These are phyloP conservation scores for Tubosaeta brunneosetosa DNA, from an alignment of 768 basidiomycete species.

Conservation along the genomic window DNA sequence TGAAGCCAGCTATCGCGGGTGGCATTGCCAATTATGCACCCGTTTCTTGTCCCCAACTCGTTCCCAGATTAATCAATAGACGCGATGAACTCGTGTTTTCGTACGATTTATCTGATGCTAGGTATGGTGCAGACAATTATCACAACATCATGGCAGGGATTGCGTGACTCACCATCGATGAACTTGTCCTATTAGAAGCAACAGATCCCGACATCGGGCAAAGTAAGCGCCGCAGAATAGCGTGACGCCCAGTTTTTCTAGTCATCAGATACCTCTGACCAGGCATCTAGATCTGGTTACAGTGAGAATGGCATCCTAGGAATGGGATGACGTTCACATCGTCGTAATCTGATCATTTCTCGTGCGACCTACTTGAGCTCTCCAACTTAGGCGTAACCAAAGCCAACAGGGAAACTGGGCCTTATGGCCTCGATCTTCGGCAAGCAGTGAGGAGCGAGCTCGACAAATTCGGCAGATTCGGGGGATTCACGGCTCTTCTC, in stretches of 20 bases:
- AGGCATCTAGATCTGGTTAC: constrained; percentile 73
- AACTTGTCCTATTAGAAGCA: constrained; percentile 43
- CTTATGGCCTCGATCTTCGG: constrained; percentile 87
- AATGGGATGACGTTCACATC: constrained; percentile 39
- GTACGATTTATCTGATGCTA: constrained; percentile 24
- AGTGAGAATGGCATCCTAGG: constrained; percentile 88
- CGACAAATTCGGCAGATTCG: constrained; percentile 50
- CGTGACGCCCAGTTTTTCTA: constrained; percentile 52
- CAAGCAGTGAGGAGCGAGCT: constrained; percentile 28
- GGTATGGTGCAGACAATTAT: constrained; percentile 84
- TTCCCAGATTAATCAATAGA: too few relatives aligned
- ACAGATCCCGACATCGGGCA: constrained; percentile 46
- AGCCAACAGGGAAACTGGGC: constrained; percentile 90
- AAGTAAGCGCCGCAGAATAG: constrained; percentile 63
- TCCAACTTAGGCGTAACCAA: constrained; percentile 76
- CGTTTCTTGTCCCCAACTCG: too few relatives aligned
- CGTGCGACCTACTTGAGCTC: constrained; percentile 28
- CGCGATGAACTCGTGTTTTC: not conserved
- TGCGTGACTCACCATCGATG: constrained; percentile 83
- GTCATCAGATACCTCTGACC: constrained; percentile 70
- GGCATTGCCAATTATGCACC: too few relatives aligned
- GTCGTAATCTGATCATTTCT: not conserved
- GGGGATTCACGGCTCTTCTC: too few relatives aligned
- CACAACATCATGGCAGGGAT: constrained; percentile 80
- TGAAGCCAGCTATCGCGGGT: constrained; percentile 66